Conservation (phyloP, 768 basidiomycete genomes). For the Russula sp. region DNA sequence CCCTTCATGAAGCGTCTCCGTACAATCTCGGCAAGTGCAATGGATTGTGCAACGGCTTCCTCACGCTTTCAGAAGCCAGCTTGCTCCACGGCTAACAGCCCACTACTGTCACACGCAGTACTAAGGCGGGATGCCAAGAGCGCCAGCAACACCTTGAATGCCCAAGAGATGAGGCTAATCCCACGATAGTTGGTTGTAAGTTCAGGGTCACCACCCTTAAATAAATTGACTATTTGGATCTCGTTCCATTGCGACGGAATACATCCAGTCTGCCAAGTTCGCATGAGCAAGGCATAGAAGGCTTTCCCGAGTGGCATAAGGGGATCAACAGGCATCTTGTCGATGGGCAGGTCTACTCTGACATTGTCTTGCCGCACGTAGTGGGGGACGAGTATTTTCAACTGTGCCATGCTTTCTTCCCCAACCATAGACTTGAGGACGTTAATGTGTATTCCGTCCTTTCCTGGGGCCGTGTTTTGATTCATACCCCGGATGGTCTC, state of each 20-base stretch:
- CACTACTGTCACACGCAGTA: neutral
- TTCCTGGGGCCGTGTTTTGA: neutral
- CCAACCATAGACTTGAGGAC: neutral
- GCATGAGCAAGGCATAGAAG: neutral
- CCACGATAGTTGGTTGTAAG: conserved; percentile 13
- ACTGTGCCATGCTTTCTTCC: neutral
- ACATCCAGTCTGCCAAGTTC: neutral
- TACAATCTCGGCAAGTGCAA: conserved; percentile 17
- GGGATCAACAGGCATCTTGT: neutral
- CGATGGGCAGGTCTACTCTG: neutral
- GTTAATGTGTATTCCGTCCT: neutral
- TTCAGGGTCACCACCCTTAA: conserved; percentile 17
- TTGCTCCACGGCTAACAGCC: neutral
- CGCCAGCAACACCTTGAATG: conserved; percentile 11
- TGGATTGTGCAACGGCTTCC: conserved; percentile 18
- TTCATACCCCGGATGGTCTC: neutral
- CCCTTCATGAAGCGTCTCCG: neutral
- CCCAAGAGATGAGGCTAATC: conserved; percentile 16
- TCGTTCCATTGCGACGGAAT: conserved; percentile 5
- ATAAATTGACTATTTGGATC: conserved; percentile 6
- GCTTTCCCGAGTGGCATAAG: neutral
- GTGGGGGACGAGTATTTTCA: neutral
- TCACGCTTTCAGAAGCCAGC: conserved; percentile 14
- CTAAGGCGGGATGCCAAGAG: conserved; percentile 10
- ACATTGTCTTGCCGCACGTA: neutral